These are phyloP conservation scores for Paecilomyces fulvus DNA, from an alignment of 2,329 filamentous ascomycete species.

Conservation along the genomic window DNA sequence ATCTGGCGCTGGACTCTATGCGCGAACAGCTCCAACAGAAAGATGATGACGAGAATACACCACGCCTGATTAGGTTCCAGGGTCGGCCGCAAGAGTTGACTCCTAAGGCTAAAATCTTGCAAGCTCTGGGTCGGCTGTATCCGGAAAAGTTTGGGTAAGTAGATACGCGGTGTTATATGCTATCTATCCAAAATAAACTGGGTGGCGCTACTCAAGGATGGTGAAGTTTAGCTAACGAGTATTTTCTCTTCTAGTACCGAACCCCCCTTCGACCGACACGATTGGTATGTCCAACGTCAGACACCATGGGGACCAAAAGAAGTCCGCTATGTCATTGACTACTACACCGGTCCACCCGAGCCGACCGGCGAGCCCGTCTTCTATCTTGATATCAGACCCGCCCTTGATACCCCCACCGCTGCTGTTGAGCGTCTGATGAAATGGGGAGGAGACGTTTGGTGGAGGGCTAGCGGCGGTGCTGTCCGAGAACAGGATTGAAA, in stretches of 20 bases:
- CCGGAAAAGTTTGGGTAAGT: slow-evolving; percentile 69
- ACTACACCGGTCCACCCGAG: slow-evolving; percentile 78
- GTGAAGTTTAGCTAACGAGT: slow-evolving; percentile 5
- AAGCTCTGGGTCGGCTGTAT: slow-evolving; percentile 69
- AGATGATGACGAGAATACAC: slow-evolving; percentile 39
- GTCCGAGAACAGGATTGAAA: slow-evolving; percentile 25
- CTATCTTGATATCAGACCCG: slow-evolving; percentile 87
- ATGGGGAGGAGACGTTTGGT: slow-evolving; percentile 94
- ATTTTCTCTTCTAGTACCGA: slow-evolving; percentile 49
- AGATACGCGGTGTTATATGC: not conserved
- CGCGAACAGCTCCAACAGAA: slow-evolving; percentile 37
- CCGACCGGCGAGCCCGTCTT: slow-evolving; percentile 87
- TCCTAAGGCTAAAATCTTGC: slow-evolving; percentile 79
- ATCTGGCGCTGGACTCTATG: slow-evolving; percentile 48
- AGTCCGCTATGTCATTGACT: slow-evolving; percentile 93
- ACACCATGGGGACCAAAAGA: slow-evolving; percentile 60
- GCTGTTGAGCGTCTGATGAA: slow-evolving; percentile 74
- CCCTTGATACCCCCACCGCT: slow-evolving; percentile 69
- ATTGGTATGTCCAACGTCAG: slow-evolving; percentile 84
- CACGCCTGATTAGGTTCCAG: slow-evolving; percentile 77
- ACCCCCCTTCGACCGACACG: slow-evolving; percentile 90
- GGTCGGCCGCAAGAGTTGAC: slow-evolving; percentile 83
- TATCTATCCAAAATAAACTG: slow-evolving; percentile 8
- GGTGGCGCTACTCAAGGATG: not conserved
- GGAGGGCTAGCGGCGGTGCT: slow-evolving; percentile 69